phyloP scores from a whole-genome alignment of 2,329 filamentous ascomycete species.

The Knoxdaviesia proteae region DNA sequence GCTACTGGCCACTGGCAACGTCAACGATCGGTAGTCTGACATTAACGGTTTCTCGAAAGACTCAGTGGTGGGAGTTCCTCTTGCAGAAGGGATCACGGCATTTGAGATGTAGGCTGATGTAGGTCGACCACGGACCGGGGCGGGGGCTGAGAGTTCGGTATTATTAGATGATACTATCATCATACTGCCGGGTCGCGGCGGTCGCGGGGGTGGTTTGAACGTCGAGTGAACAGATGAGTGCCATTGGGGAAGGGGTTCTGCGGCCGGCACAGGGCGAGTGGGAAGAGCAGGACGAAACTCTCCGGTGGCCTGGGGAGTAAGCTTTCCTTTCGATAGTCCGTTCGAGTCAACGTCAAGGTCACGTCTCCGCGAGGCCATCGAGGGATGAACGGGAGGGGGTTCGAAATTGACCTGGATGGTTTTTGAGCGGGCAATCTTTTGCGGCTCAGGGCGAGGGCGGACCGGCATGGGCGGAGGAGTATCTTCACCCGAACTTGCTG shows the following conservation, averaged over 20 bases:
- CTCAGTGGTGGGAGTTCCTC: conserved; percentile 4
- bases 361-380: conserved; percentile 20
- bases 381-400: conserved; percentile 30
- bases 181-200: conserved; percentile 13
- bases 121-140: too few relatives aligned
- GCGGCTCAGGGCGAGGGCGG: conserved; percentile 24
- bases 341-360: conserved; percentile 23
- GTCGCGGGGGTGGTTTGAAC: conserved; percentile 21
- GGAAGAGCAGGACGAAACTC: conserved; percentile 28
- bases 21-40: too few relatives aligned
- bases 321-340: conserved; percentile 14
- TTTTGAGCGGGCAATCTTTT: conserved; percentile 8
- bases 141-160: too few relatives aligned
- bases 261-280: conserved; percentile 18
- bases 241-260: conserved; percentile 12
- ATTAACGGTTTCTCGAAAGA: too few relatives aligned
- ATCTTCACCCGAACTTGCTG: conserved; percentile 34
- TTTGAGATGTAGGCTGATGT: too few relatives aligned
- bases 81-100: neutral
- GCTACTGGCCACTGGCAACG: too few relatives aligned
- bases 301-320: conserved; percentile 19
- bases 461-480: conserved; percentile 26
- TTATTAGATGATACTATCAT: too few relatives aligned
- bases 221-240: conserved; percentile 9
- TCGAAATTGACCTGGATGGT: conserved; percentile 17